phyloP scores from a whole-genome alignment of 805 yeast species.

The Pichia phayaonensis region DNA sequence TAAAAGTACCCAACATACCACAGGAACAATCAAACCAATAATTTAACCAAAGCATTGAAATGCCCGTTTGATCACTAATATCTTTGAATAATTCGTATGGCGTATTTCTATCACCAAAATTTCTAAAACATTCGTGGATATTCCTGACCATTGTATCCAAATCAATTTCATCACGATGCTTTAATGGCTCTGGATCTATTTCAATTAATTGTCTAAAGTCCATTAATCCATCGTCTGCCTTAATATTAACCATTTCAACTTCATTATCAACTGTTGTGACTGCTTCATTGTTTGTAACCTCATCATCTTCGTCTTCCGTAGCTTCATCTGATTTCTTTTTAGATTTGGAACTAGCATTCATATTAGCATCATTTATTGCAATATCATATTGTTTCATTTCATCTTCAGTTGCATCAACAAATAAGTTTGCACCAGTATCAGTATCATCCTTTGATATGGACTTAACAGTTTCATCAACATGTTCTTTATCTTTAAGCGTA shows the following conservation, averaged over 20 bases:
- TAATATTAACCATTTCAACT: constrained; percentile 7
- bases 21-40: constrained; percentile 30
- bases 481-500: not conserved
- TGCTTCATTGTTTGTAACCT: not conserved
- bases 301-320: constrained; percentile 3
- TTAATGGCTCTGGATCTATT: constrained; percentile 26
- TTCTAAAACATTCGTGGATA: constrained; percentile 20
- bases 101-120: constrained; percentile 21
- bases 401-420: constrained; percentile 26
- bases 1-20: constrained; percentile 26
- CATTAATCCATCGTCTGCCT: constrained; percentile 14
- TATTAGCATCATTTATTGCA: not conserved
- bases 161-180: constrained; percentile 19
- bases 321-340: not conserved
- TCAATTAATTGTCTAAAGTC: constrained; percentile 15
- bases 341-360: not conserved
- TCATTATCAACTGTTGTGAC: not conserved
- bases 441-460: not conserved
- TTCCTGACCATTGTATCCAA: constrained; percentile 17
- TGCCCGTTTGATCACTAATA: constrained; percentile 23
- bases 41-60: constrained; percentile 26
- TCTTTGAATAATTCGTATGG: constrained; percentile 24
- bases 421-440: constrained; percentile 21
- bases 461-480: constrained; percentile 4
- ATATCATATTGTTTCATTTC: constrained; percentile 19